Base-by-base conservation (phyloP, 257 asterid species). In the Ilex asprella region DNA sequence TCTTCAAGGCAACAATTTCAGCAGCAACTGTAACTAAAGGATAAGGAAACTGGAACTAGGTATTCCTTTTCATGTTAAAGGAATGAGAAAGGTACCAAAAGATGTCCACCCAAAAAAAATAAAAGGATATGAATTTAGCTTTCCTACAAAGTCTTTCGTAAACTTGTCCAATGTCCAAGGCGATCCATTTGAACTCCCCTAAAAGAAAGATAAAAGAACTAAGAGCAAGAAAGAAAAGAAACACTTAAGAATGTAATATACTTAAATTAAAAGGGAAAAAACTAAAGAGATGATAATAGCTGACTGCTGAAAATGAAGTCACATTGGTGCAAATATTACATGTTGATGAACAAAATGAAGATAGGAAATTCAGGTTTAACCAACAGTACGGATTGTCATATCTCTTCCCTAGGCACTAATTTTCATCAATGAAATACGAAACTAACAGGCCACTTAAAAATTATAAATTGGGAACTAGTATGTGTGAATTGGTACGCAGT, bases 121-220 rank as follows among this genome's bases (percentile, higher is more conserved):
- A n/a, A 61, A 85, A 87, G 96, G 98, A 91, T 91, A 88, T 91
- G 85, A 84, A 67, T 86, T 88, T 74, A 91, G 70, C 56, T 60
- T 67, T 59, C 67, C 82, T 63, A 74, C 73, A 43, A 88, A 88
- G 47, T 39, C 30, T 57, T 80, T 72, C 13, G 84, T 81, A 76
- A 91, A 91, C 11, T 73, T 77, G 66, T 79, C 83, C 83, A 91
- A 47, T 5, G 90, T 86, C 98, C 97, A 91, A 60, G 71, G 60
- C 62, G 70, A 61, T 61, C 89, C 89, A 61, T 71, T 71, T 56
- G 85, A 71, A n/a, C 62, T 72, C 47, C 69, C 88, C 98, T 91
- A 64, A 12, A 71, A 69, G 67, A 77, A 53, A 16, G 59, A 56
- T 16, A 47, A 71, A 31, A 57, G 27, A 44, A 29, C 53, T 60